Evolutionary conservation across 176 grass and related monocot species (phyloP).

Genomic region (Bolboschoenus planiculmis): DNA sequence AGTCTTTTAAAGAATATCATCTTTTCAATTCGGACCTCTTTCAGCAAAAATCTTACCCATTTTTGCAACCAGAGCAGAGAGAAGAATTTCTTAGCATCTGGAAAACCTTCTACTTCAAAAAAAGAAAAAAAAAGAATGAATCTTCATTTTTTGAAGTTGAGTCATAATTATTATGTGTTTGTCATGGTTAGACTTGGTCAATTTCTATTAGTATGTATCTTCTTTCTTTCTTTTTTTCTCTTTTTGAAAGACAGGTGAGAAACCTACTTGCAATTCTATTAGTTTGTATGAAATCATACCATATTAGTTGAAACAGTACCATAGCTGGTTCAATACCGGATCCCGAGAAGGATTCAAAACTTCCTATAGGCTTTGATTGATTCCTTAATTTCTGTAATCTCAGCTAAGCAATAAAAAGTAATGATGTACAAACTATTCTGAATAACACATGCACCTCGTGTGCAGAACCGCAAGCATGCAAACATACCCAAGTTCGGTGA

Average conservation of each 20-base stretch:
- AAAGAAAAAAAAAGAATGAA: not conserved
- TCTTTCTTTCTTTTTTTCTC: not conserved
- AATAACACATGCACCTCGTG: not conserved
- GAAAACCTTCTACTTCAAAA: not conserved
- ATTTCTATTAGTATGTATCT: not conserved
- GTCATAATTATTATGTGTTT: not conserved
- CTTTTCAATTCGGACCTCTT: not conserved
- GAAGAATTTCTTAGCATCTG: not conserved
- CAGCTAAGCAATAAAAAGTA: not conserved
- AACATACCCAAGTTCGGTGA: conserved; percentile 26
- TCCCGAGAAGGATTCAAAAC: not conserved
- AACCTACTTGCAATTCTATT: not conserved
- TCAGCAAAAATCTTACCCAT: not conserved
- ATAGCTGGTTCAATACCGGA: not conserved
- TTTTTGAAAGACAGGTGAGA: not conserved
- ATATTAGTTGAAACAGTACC: not conserved
- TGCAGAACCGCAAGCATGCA: conserved; percentile 12
- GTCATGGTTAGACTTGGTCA: not conserved
- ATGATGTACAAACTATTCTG: not conserved
- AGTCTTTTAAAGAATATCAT: not conserved
- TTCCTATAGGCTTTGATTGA: not conserved
- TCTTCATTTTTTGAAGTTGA: not conserved
- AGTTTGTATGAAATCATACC: no score
- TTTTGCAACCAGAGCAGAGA: not conserved
- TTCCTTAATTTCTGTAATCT: not conserved